phyloP scores from a whole-genome alignment of 257 asterid species.

The Ocimum tenuiflorum region DNA sequence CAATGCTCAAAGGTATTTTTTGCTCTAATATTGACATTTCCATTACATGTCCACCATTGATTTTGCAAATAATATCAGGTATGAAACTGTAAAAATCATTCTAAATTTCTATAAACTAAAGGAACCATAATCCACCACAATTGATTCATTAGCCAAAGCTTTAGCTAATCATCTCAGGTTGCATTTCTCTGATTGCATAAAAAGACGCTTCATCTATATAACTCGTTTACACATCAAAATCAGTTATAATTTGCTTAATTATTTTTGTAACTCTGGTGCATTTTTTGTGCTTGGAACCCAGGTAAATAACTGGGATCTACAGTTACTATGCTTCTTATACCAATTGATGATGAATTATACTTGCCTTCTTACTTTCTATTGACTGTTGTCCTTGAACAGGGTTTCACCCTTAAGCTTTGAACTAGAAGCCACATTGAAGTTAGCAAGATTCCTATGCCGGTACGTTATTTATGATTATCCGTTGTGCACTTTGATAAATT shows the following conservation, averaged over 20 bases:
- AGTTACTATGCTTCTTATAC: not conserved
- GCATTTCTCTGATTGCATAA: constrained; percentile 2
- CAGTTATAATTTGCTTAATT: not conserved
- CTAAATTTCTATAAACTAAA: not conserved
- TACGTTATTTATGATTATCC: constrained; percentile 22
- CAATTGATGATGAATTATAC: constrained; percentile 9
- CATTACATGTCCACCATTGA: not conserved
- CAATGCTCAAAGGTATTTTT: constrained; percentile 83
- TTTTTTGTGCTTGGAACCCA: not conserved
- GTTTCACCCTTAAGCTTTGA: constrained; percentile 97
- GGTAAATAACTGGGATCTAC: not conserved
- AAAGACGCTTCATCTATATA: not conserved
- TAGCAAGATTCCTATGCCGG: constrained; percentile 99
- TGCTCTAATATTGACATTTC: constrained; percentile 7
- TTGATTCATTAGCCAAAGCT: constrained; percentile 6
- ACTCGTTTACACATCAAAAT: not conserved
- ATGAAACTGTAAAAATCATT: not conserved
- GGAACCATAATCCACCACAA: not conserved
- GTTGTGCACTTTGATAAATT: not conserved
- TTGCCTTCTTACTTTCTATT: constrained; percentile 9
- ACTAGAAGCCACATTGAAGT: constrained; percentile 91
- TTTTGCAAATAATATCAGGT: constrained; percentile 11
- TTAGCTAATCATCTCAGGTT: constrained; percentile 1
- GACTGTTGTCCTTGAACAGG: constrained; percentile 39
- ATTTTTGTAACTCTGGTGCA: not conserved